Evolutionary conservation across 164 flowering plant genomes (phyloP).

Genomic region (Aristolochia contorta): DNA sequence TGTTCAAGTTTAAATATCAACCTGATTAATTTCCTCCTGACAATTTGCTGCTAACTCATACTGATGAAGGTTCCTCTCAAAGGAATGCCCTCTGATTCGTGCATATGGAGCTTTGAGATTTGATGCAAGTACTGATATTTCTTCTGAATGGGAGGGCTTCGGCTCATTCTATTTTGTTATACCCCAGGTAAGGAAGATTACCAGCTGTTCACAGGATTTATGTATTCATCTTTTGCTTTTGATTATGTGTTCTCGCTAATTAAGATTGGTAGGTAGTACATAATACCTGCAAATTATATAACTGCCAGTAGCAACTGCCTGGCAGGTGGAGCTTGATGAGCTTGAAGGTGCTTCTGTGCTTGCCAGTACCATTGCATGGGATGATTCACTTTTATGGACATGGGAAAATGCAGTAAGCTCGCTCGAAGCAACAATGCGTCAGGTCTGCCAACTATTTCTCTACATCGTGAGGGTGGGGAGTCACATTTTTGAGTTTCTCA

Average conservation of each 20-base stretch:
- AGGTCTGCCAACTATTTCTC: conserved; percentile 29
- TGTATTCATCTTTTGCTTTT: background rate
- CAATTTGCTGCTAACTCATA: background rate
- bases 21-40: background rate
- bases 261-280: background rate
- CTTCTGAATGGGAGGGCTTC: conserved; percentile 77
- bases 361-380: conserved; percentile 86
- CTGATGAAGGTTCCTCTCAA: conserved; percentile 61
- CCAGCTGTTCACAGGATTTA: background rate
- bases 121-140: conserved; percentile 46
- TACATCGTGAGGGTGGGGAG: background rate
- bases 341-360: conserved; percentile 77
- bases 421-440: conserved; percentile 42
- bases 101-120: conserved; percentile 97
- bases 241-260: background rate
- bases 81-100: conserved; percentile 69
- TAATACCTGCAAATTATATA: background rate
- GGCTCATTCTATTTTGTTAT: conserved; percentile 85
- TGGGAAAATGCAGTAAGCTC: conserved; percentile 47
- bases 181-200: conserved; percentile 56
- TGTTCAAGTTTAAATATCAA: background rate
- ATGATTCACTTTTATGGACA: conserved; percentile 45
- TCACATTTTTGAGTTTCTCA: background rate
- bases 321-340: conserved; percentile 93
- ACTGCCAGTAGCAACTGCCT: conserved; percentile 19